phyloP scores from a whole-genome alignment of 257 asterid genomes.

The Solanum acaule region DNA sequence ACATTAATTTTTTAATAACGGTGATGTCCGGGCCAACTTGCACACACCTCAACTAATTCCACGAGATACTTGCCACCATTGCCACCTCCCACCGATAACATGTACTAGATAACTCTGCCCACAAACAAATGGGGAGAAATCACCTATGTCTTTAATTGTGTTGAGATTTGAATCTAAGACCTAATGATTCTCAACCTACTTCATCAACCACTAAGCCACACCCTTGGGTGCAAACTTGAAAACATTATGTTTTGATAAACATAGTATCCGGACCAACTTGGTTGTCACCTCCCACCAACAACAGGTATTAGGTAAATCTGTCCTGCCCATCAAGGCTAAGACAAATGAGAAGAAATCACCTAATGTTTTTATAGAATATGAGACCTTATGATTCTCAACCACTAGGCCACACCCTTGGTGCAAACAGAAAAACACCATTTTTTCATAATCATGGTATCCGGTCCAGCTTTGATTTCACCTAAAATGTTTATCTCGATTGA shows the following conservation, averaged over 20 bases:
- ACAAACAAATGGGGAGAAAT: background rate
- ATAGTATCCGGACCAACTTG: background rate
- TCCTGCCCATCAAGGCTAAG: background rate
- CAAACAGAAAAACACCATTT: fast-evolving
- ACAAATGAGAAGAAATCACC: background rate
- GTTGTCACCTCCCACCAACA: background rate
- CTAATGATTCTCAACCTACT: background rate
- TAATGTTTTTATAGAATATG: background rate
- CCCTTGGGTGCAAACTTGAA: background rate
- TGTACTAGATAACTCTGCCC: background rate
- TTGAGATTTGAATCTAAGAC: background rate
- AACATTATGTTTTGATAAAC: background rate
- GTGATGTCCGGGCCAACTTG: background rate
- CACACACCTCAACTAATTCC: background rate
- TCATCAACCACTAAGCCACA: background rate
- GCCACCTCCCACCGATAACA: background rate
- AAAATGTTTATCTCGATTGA: background rate
- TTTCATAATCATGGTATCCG: background rate
- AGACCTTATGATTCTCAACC: background rate
- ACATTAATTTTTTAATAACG: background rate
- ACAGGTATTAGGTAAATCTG: background rate
- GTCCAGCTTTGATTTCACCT: background rate
- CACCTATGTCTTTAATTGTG: background rate
- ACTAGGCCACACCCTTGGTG: background rate
- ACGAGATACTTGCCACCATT: background rate